These are phyloP conservation scores for Allium fistulosum DNA, from an alignment of 106 monocot genomes.

Conservation along the genomic window DNA sequence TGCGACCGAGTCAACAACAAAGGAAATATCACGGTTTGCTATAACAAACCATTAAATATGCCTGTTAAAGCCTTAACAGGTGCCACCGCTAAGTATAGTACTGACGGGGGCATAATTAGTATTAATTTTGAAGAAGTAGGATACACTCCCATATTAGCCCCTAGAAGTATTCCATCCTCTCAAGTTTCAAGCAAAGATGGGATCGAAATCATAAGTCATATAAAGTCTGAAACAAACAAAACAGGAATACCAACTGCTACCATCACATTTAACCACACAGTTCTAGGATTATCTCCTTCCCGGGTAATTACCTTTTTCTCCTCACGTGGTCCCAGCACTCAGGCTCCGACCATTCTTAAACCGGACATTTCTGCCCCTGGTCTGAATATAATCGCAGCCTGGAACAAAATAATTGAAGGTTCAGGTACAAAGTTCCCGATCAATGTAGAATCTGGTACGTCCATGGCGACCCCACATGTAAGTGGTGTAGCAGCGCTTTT, in stretches of 20 bases:
- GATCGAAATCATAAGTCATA: background rate
- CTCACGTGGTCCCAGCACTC: constrained; percentile 22
- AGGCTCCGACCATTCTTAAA: background rate
- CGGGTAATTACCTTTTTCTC: constrained; percentile 28
- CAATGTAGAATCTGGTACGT: background rate
- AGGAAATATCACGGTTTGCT: background rate
- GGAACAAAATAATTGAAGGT: background rate
- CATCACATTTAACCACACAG: constrained; percentile 11
- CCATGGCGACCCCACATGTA: background rate
- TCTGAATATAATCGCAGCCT: background rate
- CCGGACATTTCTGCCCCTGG: background rate
- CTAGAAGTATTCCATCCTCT: background rate
- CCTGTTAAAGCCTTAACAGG: too few relatives aligned
- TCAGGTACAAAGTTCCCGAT: background rate
- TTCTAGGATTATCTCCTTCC: constrained; percentile 1
- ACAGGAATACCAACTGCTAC: constrained; percentile 4
- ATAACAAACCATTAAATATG: background rate
- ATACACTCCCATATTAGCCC: background rate
- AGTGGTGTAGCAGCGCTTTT: background rate
- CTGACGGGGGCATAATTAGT: background rate
- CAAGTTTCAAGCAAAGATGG: background rate
- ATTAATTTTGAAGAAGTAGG: background rate
- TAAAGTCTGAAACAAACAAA: background rate
- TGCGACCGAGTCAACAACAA: background rate
- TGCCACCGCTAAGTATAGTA: too few relatives aligned